These are phyloP conservation scores for Biscogniauxia mediterranea DNA, from an alignment of 2,329 filamentous ascomycete genomes.

Conservation along the genomic window DNA sequence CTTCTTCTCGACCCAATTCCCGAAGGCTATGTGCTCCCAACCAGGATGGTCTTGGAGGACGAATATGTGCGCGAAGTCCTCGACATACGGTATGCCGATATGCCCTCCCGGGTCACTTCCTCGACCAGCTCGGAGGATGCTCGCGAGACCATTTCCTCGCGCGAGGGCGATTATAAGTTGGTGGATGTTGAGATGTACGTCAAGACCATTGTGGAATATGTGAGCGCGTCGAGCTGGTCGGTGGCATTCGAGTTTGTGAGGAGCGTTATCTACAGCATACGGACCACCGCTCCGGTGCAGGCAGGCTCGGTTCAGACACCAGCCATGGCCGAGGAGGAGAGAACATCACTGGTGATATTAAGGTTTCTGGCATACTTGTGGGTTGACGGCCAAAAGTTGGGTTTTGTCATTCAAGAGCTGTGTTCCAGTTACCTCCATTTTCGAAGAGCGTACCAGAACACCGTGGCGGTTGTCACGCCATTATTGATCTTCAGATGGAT, in stretches of 20 bases:
- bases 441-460: constrained; percentile 61
- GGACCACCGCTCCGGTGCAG: constrained; percentile 42
- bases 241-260: constrained; percentile 59
- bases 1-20: constrained; percentile 57
- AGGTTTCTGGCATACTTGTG: constrained; percentile 62
- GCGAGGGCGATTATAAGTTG: constrained; percentile 35
- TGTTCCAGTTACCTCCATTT: constrained; percentile 67
- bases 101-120: constrained; percentile 24
- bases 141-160: constrained; percentile 32
- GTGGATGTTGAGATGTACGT: constrained; percentile 53
- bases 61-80: constrained; percentile 39
- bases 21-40: constrained; percentile 55
- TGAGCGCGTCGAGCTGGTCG: constrained; percentile 64
- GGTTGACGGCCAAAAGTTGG: constrained; percentile 62
- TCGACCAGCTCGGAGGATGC: constrained; percentile 38
- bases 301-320: constrained; percentile 37
- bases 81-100: constrained; percentile 27
- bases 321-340: constrained; percentile 49
- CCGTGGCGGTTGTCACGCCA: constrained; percentile 61
- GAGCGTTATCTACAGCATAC: constrained; percentile 49
- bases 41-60: constrained; percentile 57
- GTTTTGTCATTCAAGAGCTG: constrained; percentile 62
- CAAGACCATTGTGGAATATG: constrained; percentile 59
- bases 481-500: constrained; percentile 65
- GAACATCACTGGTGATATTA: constrained; percentile 51